phyloP scores from a whole-genome alignment of 257 asterid species.

The Echium plantagineum region DNA sequence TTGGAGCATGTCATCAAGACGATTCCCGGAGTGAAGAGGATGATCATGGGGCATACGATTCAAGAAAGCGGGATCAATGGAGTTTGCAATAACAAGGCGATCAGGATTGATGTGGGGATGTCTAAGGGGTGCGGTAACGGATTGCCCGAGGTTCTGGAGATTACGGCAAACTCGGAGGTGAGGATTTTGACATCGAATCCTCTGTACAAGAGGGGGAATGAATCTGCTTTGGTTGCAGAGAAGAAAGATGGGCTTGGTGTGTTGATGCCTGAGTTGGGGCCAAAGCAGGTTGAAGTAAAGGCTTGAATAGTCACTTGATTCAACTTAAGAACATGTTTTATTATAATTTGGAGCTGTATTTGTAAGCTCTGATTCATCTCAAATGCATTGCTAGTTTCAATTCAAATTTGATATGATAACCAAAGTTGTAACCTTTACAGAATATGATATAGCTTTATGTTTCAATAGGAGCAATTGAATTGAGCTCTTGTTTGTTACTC shows the following conservation, averaged over 20 bases:
- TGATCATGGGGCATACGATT: too few species aligned
- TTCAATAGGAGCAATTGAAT: not conserved
- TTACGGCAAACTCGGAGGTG: conserved; percentile 42
- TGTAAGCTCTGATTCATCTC: too few species aligned
- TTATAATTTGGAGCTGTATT: too few species aligned
- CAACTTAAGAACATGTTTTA: too few species aligned
- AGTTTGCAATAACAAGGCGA: too few species aligned
- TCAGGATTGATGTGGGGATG: conserved; percentile 42
- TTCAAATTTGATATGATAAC: too few species aligned
- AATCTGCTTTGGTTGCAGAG: conserved; percentile 6
- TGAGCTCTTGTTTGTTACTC: too few species aligned
- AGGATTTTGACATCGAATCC: conserved; percentile 73
- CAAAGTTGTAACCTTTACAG: not conserved
- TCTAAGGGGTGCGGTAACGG: conserved; percentile 57
- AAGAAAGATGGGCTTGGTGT: conserved; percentile 33
- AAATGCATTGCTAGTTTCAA: too few species aligned
- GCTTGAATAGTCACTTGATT: conserved; percentile 17
- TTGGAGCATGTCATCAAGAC: too few species aligned
- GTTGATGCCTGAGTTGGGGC: conserved; percentile 5
- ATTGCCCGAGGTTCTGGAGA: conserved; percentile 87
- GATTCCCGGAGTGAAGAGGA: too few species aligned
- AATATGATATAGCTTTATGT: not conserved
- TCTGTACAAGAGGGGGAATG: conserved; percentile 31
- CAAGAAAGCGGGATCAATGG: too few species aligned
- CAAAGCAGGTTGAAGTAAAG: conserved; percentile 60